These are phyloP conservation scores for Linderina pennispora DNA, from an alignment of 192 early-diverging fungal genomes.

Conservation along the genomic window DNA sequence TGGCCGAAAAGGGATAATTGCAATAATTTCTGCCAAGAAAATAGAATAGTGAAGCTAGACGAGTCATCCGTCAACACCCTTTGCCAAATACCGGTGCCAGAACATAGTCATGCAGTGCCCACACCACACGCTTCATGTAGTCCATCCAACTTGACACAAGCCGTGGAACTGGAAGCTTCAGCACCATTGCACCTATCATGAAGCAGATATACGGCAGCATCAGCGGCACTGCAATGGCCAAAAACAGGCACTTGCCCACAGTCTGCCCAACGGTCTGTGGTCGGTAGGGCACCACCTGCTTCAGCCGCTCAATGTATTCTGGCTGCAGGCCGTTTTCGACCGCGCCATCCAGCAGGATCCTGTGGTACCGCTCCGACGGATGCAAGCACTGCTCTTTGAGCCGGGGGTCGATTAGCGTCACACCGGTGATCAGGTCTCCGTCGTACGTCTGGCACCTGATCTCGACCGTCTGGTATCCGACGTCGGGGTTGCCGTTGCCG, in stretches of 20 bases:
- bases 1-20: no score
- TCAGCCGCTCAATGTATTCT: conserved; percentile 29
- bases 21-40: no score
- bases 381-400: conserved; percentile 5
- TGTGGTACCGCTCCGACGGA: conserved; percentile 35
- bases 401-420: conserved; percentile 17
- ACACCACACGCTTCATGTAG: conserved; percentile 6
- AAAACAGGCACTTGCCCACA: conserved; percentile 16
- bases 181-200: conserved; percentile 6
- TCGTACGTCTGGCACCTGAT: conserved; percentile 27
- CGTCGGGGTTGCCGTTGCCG: conserved; percentile 35
- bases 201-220: conserved; percentile 8
- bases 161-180: conserved; percentile 24
- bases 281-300: conserved; percentile 14
- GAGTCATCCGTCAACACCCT: conserved; percentile 28
- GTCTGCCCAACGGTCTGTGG: conserved; percentile 20
- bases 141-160: conserved; percentile 14
- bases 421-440: conserved; percentile 10
- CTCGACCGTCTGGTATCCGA: conserved; percentile 33
- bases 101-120: conserved; percentile 25
- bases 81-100: conserved; percentile 31
- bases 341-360: conserved; percentile 34
- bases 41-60: no score
- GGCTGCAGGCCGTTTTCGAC: conserved; percentile 21
- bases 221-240: conserved; percentile 12